Conservation (phyloP, 306 rosid genomes). For the Luffa aegyptiaca region DNA sequence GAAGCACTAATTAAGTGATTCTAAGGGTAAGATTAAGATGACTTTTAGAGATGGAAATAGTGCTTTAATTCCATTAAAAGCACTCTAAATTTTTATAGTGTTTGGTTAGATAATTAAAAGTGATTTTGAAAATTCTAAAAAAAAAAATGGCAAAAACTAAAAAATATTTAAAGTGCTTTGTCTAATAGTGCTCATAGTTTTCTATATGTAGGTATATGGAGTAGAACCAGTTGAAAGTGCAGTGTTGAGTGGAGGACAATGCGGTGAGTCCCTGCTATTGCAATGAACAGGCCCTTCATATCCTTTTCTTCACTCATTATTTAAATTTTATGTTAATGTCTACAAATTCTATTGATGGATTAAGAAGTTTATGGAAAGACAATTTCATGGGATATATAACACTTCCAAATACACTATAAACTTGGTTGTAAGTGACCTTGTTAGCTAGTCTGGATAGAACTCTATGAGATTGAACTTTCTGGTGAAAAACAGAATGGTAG, state of each 20-base stretch:
- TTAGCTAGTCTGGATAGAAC: too few species aligned
- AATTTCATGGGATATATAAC: not conserved
- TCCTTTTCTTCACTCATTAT: not conserved
- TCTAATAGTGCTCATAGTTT: not conserved
- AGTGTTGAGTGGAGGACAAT: slow-evolving; percentile 61
- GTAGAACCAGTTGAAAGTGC: slow-evolving; percentile 81
- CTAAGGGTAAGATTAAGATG: not conserved
- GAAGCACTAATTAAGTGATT: not conserved
- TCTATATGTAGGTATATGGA: slow-evolving; percentile 41
- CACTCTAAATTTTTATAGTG: not conserved
- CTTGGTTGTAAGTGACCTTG: not conserved
- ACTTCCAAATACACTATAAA: not conserved
- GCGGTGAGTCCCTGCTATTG: slow-evolving; percentile 33
- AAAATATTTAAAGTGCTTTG: not conserved
- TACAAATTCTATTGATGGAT: not conserved
- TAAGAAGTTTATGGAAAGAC: not conserved
- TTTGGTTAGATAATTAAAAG: not conserved
- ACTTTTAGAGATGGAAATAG: not conserved
- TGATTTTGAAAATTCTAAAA: not conserved
- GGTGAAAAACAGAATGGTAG: too few species aligned
- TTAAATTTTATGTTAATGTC: not conserved
- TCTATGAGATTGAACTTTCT: too few species aligned
- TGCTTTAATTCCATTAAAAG: not conserved
- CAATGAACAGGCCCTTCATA: not conserved
- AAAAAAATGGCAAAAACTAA: too few species aligned